Percentiles rank a stretch among this genome's conserved stretches.
Evolutionary conservation across 352 stramenopile species (phyloP).

Genomic region (Phytophthora cryptogea): DNA sequence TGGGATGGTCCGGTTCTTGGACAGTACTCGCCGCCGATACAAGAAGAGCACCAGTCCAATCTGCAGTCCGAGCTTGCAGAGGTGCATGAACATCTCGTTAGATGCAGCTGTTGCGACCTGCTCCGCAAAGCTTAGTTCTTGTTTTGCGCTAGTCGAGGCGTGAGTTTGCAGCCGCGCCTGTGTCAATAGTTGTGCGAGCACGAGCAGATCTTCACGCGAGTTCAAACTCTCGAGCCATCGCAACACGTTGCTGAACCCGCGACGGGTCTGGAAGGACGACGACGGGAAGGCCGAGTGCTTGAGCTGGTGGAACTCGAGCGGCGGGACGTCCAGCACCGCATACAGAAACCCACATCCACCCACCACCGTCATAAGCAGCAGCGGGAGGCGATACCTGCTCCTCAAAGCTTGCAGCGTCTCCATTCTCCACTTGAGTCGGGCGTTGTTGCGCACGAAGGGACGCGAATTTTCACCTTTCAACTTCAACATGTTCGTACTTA

Average conservation of each 20-base stretch:
- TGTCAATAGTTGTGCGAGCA: slow-evolving; percentile 31
- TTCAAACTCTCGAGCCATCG: slow-evolving; percentile 63
- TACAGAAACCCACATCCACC: slow-evolving; percentile 36
- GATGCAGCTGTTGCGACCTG: slow-evolving; percentile 24
- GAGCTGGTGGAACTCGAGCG: slow-evolving; percentile 48
- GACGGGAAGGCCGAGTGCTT: slow-evolving; percentile 26
- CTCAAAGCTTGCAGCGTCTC: not conserved
- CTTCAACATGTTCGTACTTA: slow-evolving; percentile 2
- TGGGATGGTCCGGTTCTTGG: slow-evolving; percentile 36
- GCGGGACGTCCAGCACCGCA: slow-evolving; percentile 27
- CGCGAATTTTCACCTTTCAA: slow-evolving; percentile 1
- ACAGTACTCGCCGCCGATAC: slow-evolving; percentile 33
- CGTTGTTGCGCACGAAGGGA: slow-evolving; percentile 4
- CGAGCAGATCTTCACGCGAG: slow-evolving; percentile 40
- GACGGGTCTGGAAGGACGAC: slow-evolving; percentile 38
- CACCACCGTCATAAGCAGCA: slow-evolving; percentile 37
- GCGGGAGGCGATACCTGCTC: slow-evolving; percentile 3
- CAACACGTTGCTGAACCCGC: slow-evolving; percentile 53
- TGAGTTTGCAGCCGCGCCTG: slow-evolving; percentile 17
- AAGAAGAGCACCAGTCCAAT: slow-evolving; percentile 56
- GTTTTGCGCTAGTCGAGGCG: not conserved
- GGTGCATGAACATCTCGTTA: slow-evolving; percentile 36
- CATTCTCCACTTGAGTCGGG: too few relatives aligned
- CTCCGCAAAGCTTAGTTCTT: slow-evolving; percentile 8
- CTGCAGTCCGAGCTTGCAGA: slow-evolving; percentile 54